Evolutionary conservation across 2,329 filamentous ascomycete species (phyloP).

Genomic region (Hypomyces rosellus): DNA sequence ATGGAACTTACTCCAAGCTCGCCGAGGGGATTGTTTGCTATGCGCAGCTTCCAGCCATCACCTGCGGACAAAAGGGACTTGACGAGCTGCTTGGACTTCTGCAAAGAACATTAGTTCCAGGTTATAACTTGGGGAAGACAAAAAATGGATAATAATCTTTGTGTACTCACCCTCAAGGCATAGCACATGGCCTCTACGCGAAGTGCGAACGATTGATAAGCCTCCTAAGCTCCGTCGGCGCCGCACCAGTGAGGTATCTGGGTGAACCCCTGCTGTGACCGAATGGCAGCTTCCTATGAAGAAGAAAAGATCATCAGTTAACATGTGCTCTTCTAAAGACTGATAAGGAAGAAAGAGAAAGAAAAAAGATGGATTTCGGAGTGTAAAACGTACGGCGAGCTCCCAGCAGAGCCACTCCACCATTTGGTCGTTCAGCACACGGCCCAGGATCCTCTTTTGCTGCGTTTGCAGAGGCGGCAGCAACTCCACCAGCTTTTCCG

Average conservation of each 20-base stretch:
- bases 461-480: slow-evolving; percentile 14
- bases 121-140: not conserved
- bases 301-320: not conserved
- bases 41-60: slow-evolving; percentile 18
- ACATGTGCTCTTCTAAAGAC: not conserved
- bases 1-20: slow-evolving; percentile 17
- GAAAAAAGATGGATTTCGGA: too few species aligned
- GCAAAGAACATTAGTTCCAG: not conserved
- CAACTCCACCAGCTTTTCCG: slow-evolving; percentile 6
- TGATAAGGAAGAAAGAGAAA: too few species aligned
- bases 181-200: slow-evolving; percentile 22
- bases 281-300: slow-evolving; percentile 15
- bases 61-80: slow-evolving; percentile 21
- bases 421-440: slow-evolving; percentile 16
- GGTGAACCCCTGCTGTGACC: slow-evolving; percentile 21
- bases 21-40: slow-evolving; percentile 21
- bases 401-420: slow-evolving; percentile 20
- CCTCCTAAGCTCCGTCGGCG: slow-evolving; percentile 24
- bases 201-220: slow-evolving; percentile 18
- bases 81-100: slow-evolving; percentile 22
- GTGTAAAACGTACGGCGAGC: slow-evolving; percentile 15
- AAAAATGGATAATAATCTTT: not conserved
- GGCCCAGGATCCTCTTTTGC: slow-evolving; percentile 17
- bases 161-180: slow-evolving; percentile 14
- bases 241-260: slow-evolving; percentile 20